A percentile compares a stretch with the other conserved stretches of the same genome.
Conservation (phyloP, 129 eudicot species). For the Helichrysum umbraculigerum region DNA sequence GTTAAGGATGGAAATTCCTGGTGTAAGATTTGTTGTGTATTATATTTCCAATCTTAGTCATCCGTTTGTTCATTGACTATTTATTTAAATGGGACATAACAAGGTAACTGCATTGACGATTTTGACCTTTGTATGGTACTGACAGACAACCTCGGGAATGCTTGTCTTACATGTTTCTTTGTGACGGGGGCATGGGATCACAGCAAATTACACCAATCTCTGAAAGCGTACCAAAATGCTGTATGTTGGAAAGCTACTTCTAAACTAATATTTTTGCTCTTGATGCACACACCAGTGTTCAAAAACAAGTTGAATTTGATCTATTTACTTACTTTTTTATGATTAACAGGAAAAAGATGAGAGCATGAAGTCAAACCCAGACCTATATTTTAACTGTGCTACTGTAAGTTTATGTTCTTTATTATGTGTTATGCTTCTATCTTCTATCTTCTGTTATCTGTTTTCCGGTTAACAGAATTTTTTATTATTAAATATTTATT, state of each 20-base stretch:
- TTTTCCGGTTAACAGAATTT: not conserved
- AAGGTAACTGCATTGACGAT: not conserved
- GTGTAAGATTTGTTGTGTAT: constrained; percentile 59
- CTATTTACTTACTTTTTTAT: constrained; percentile 23
- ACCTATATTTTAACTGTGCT: constrained; percentile 84
- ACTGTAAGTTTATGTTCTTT: constrained; percentile 49
- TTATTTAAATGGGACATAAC: constrained; percentile 4
- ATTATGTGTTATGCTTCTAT: not conserved
- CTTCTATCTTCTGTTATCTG: not conserved
- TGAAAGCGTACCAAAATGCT: constrained; percentile 96
- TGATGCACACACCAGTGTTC: constrained; percentile 3
- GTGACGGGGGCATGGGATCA: constrained; percentile 94
- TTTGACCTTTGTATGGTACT: constrained; percentile 25
- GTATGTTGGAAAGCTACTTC: constrained; percentile 43
- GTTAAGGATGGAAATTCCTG: constrained; percentile 96
- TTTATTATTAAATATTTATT: not conserved
- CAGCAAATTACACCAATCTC: constrained; percentile 68
- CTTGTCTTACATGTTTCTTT: constrained; percentile 89
- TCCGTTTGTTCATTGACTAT: not conserved
- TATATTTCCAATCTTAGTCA: not conserved
- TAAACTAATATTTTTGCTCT: not conserved
- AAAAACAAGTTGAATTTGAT: constrained; percentile 10
- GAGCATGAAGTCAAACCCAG: constrained; percentile 83
- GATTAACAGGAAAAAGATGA: constrained; percentile 91
- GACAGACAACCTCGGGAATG: constrained; percentile 96